Evolutionary conservation across 108 stramenopile genomes (phyloP).

Genomic region (Phaeodactylum tricornutum): DNA sequence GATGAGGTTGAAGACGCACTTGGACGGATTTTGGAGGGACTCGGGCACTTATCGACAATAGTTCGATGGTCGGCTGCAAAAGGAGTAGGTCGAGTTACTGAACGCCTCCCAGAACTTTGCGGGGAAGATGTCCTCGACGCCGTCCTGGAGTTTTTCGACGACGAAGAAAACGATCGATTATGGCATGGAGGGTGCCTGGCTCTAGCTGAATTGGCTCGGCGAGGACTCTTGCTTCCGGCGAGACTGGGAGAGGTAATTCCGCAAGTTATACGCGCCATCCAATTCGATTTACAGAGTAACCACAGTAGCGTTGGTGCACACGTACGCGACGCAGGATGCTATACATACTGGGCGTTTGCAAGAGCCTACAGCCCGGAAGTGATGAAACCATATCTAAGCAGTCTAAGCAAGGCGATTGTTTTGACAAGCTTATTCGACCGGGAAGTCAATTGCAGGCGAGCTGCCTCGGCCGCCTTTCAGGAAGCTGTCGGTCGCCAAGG

Average conservation of each 20-base stretch:
- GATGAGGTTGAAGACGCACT: slow-evolving; percentile 94
- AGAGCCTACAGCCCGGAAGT: slow-evolving; percentile 87
- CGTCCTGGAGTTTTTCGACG: slow-evolving; percentile 57
- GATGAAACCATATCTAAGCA: slow-evolving; percentile 55
- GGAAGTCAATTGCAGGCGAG: slow-evolving; percentile 96
- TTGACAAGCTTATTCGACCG: slow-evolving; percentile 91
- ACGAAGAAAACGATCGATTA: slow-evolving; percentile 56
- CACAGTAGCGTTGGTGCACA: slow-evolving; percentile 90
- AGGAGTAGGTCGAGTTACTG: slow-evolving; percentile 93
- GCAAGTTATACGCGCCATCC: slow-evolving; percentile 65
- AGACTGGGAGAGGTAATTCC: slow-evolving; percentile 79
- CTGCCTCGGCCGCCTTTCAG: slow-evolving; percentile 98
- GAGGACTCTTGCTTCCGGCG: slow-evolving; percentile 90
- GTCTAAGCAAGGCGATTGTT: slow-evolving; percentile 70
- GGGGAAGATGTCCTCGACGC: slow-evolving; percentile 96
- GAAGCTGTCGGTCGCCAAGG: slow-evolving; percentile 73
- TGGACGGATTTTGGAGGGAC: slow-evolving; percentile 69
- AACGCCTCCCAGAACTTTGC: slow-evolving; percentile 78
- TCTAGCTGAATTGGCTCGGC: slow-evolving; percentile 89
- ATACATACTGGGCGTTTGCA: slow-evolving; percentile 98
- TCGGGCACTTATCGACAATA: slow-evolving; percentile 82
- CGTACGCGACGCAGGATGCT: slow-evolving; percentile 97
- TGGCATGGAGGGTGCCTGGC: slow-evolving; percentile 99
- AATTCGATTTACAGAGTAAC: slow-evolving; percentile 84
- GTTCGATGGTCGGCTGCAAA: slow-evolving; percentile 99